These are phyloP conservation scores for Podospora anserina DNA, from an alignment of 495 filamentous ascomycete genomes.

Conservation along the genomic window DNA sequence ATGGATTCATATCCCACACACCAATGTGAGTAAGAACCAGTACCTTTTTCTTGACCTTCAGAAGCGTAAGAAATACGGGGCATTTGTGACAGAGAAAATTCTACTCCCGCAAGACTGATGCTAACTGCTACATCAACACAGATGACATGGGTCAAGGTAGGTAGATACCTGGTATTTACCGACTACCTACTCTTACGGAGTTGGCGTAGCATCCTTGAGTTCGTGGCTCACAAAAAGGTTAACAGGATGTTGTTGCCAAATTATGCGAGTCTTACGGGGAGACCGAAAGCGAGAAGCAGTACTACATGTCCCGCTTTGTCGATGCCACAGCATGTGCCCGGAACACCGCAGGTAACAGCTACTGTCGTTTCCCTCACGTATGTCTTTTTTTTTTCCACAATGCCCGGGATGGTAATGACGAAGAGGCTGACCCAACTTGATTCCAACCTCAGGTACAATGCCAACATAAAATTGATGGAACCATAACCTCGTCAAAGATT, in stretches of 20 bases:
- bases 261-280: neutral
- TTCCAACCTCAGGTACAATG: neutral
- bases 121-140: neutral
- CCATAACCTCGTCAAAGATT: neutral
- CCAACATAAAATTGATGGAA: neutral
- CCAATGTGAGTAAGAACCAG: too few species aligned
- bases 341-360: neutral
- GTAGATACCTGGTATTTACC: neutral
- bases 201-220: neutral
- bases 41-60: too few species aligned
- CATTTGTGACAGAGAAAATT: too few species aligned
- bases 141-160: constrained; percentile 8
- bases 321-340: neutral
- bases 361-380: constrained; percentile 1
- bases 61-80: too few species aligned
- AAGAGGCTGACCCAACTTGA: neutral
- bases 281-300: neutral
- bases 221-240: neutral
- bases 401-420: too few species aligned
- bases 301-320: constrained; percentile 1
- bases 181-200: neutral
- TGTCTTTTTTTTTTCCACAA: neutral
- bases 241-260: neutral
- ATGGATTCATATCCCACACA: too few species aligned
- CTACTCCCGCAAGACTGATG: neutral